A percentile compares a stretch with the other conserved stretches of the same genome.
Conservation (phyloP, 2,329 filamentous ascomycete genomes). For the Calonectria crousiana region DNA sequence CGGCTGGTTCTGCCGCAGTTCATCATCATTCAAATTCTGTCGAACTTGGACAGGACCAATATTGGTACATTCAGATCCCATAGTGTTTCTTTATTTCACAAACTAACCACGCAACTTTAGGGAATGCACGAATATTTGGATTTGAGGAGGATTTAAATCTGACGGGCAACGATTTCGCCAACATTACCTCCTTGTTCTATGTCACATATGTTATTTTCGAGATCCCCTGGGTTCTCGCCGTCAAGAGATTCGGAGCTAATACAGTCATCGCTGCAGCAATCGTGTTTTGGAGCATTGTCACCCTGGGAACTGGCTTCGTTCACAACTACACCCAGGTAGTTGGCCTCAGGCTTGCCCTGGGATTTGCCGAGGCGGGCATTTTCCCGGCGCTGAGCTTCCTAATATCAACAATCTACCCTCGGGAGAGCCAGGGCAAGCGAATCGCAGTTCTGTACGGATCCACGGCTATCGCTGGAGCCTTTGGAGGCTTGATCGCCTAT, state of each 20-base stretch:
- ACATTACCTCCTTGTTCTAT: conserved; percentile 9
- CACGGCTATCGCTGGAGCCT: conserved; percentile 18
- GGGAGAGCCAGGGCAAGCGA: conserved; percentile 25
- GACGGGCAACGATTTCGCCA: conserved; percentile 11
- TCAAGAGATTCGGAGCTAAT: conserved; percentile 23
- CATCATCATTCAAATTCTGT: not conserved
- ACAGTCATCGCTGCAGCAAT: conserved; percentile 28
- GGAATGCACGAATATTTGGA: conserved; percentile 11
- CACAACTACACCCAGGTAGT: conserved; percentile 67
- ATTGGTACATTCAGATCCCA: not conserved
- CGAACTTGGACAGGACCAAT: conserved; percentile 10
- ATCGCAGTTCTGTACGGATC: conserved; percentile 29
- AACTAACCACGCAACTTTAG: not conserved
- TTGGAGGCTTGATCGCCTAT: conserved; percentile 22
- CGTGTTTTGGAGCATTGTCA: conserved; percentile 64
- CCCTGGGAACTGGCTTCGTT: conserved; percentile 68
- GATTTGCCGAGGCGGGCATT: conserved; percentile 69
- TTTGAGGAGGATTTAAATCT: conserved; percentile 6
- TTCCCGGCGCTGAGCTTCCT: conserved; percentile 71
- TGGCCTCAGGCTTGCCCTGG: conserved; percentile 68
- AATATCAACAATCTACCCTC: conserved; percentile 32
- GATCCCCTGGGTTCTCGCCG: conserved; percentile 26
- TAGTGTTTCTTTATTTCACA: too few relatives aligned
- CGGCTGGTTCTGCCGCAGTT: not conserved
- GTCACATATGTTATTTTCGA: conserved; percentile 28